phyloP scores from a whole-genome alignment of 1,284 basidiomycete genomes.

The Leccinum insolens region DNA sequence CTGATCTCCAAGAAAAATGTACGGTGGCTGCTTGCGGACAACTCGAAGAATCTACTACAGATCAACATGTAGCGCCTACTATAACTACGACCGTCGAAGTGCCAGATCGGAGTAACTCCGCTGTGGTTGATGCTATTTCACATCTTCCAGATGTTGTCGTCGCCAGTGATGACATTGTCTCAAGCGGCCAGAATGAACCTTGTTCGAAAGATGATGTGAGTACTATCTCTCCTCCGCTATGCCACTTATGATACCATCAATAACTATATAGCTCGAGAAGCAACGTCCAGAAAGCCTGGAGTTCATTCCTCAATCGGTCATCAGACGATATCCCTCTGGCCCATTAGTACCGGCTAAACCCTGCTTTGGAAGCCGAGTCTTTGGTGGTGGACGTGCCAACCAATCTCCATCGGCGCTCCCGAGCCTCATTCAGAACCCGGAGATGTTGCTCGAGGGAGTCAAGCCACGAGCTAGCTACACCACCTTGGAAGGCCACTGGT shows the following conservation, averaged over 20 bases:
- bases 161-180: not conserved
- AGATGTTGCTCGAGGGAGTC: constrained; percentile 5
- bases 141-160: not conserved
- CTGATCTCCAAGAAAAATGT: constrained; percentile 1
- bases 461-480: constrained; percentile 7
- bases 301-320: constrained; percentile 32
- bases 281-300: constrained; percentile 27
- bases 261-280: constrained; percentile 9
- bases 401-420: constrained; percentile 5
- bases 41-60: not conserved
- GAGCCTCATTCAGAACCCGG: constrained; percentile 5
- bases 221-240: not conserved
- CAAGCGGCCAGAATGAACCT: not conserved
- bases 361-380: constrained; percentile 4
- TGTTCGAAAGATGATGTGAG: constrained; percentile 16
- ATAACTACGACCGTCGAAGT: not conserved
- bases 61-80: not conserved
- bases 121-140: not conserved
- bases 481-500: constrained; percentile 4
- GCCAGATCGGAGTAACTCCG: not conserved
- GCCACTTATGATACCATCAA: not conserved
- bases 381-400: constrained; percentile 1
- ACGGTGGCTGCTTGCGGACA: not conserved
- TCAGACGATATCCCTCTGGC: constrained; percentile 25
- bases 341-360: constrained; percentile 1